Evolutionary conservation across 2,329 filamentous ascomycete genomes (phyloP), one percentile per base, ranked within the genome.

Genomic region (Microdochium nivale): DNA sequence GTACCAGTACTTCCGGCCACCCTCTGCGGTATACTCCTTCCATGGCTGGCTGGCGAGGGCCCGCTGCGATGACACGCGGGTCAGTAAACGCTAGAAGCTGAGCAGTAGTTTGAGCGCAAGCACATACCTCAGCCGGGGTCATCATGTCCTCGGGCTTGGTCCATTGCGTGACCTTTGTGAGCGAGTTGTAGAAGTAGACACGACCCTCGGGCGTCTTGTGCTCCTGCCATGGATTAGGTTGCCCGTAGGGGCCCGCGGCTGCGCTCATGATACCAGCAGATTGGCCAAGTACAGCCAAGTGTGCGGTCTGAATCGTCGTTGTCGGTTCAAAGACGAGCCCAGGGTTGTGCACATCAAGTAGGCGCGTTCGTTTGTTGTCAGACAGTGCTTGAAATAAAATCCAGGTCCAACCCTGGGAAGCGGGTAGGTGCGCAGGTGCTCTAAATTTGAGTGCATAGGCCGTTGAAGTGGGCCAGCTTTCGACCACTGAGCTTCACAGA

Each of bases 1-100:
- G 69, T 91, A 92, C 88, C 90, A 99, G 71, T 99, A 99, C 65
- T 92, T 89, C 61, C 86, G 84, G 47, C 92, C 94, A 57, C 89
- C 88, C 55, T 90, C 84, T 23, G 88, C 85, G 25, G 86, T 90
- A 64, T 95, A 94, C 69, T 96, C 90, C 64, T 92, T 94, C 90
- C 91, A 99, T 57, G 88, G 88, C 60, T 94, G 88, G 60, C 86
- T 85, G 49, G 86, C 79, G 48, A 95, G 78, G 51, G 88, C 88
- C 64, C 87, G 87, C 89, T 91, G 65, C 53, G 55, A 24, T n/a
- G 23, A 51, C 54, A 44, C 14, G 19, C 27, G 52, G 11, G 51
- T 54, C 48, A 51, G 40, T 7, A 19, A 11, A 40, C 11, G 11
- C 14, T 19, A 19, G 40, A 44, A 16, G 40, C 9, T 44, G 10